Evolutionary conservation across 2,329 filamentous ascomycete genomes (phyloP).

Genomic region (Blumeriella jaapii): DNA sequence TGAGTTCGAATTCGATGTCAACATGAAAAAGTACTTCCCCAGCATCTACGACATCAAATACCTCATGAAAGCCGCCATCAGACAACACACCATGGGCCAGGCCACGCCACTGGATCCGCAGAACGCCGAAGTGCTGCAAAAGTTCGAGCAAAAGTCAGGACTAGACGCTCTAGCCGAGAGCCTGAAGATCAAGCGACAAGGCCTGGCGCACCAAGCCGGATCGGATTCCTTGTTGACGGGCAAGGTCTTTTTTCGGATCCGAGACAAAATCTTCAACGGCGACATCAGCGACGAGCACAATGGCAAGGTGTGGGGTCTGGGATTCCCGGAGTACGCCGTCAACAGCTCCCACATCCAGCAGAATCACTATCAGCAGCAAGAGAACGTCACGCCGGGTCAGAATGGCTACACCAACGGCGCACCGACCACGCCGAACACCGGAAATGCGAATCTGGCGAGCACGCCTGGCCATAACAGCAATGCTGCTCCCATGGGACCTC

Average conservation of each 20-base stretch:
- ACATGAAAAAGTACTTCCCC: constrained; percentile 89
- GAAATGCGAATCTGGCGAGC: constrained; percentile 37
- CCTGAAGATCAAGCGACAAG: constrained; percentile 79
- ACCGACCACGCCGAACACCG: constrained; percentile 60
- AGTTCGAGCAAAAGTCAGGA: constrained; percentile 81
- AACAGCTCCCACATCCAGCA: constrained; percentile 32
- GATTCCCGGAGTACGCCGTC: constrained; percentile 47
- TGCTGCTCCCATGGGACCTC: constrained; percentile 48
- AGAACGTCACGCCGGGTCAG: constrained; percentile 40
- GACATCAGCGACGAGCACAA: constrained; percentile 70
- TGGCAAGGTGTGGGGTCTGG: constrained; percentile 88
- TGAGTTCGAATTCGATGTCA: constrained; percentile 77
- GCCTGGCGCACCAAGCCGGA: constrained; percentile 81
- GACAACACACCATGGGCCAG: constrained; percentile 52
- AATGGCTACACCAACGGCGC: constrained; percentile 38
- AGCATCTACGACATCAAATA: constrained; percentile 94
- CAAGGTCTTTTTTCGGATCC: constrained; percentile 88
- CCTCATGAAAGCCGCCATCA: constrained; percentile 80
- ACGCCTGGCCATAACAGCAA: constrained; percentile 46
- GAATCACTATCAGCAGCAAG: constrained; percentile 30
- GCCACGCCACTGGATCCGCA: constrained; percentile 47
- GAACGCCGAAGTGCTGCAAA: constrained; percentile 42
- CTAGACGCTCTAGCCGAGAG: constrained; percentile 91
- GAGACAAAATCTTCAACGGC: constrained; percentile 76
- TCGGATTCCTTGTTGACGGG: constrained; percentile 91